Evolutionary conservation across 768 basidiomycete genomes (phyloP), one percentile per base, ranked within the genome.

Genomic region (Chlorophyllum brunneum): DNA sequence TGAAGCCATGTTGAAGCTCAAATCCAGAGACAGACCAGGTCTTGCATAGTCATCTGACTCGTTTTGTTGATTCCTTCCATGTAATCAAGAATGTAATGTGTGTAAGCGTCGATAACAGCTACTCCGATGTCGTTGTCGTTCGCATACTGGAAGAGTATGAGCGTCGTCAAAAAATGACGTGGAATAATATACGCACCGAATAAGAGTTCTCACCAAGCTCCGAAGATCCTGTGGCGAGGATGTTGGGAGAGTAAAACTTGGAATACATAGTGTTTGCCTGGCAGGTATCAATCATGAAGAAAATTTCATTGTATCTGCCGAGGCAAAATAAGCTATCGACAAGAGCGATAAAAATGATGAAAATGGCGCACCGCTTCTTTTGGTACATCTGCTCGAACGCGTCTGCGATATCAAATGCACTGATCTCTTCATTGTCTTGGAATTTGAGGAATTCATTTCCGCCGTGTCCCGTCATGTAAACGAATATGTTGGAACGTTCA

Each of bases 331-430:
- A 54, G 51, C 15, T 11, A 22, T 23, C 16, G 36, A 37, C 27
- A 30, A 31, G 24, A 15, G 29, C 27, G 30, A 6, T 31, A 22
- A 54, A 41, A 2, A 29, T 18, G 24, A 20, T 13, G 5, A n/a
- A 41, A 18, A 27, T 31, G 24, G 61, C 79, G 38, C 52, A 89
- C 94, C 95, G 74, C 65, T 88, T 87, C 77, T 98, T 98, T 66
- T 95, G 89, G 76, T 87, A 94, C 95, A 99, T 99, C 69, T 98
- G 95, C 67, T 93, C 93, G 55, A 98, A 89, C 1, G 97, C 95
- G 64, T 98, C 95, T 0, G 95, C 95, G n/a, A 98, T 81, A 64
- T 98, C 97, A 53, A 89, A 92, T 0, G 95, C 93, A 54, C 89
- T 92, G 60, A 98, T 92, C 66, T 99, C 97, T 67, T 98, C 97